phyloP scores from a whole-genome alignment of 352 stramenopile genomes.

The Globisporangium parvum region DNA sequence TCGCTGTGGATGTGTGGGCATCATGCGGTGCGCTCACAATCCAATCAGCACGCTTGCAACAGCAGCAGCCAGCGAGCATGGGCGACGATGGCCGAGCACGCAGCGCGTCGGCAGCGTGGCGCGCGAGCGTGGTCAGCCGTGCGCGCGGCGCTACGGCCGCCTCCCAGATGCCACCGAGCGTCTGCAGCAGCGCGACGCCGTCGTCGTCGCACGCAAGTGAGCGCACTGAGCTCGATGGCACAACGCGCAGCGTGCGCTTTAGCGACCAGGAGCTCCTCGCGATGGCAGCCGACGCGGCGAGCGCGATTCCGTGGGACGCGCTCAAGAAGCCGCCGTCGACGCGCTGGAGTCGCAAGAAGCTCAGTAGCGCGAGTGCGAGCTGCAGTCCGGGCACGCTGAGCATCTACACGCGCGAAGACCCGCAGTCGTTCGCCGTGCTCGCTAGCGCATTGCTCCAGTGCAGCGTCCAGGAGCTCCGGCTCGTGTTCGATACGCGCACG shows the following conservation, averaged over 20 bases:
- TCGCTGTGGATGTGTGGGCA: too few relatives aligned
- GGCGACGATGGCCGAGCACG: too few relatives aligned
- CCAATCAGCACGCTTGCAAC: too few relatives aligned
- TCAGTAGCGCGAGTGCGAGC: too few relatives aligned
- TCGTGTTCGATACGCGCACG: conserved; percentile 13
- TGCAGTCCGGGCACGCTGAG: conserved; percentile 10
- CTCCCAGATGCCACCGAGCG: not conserved
- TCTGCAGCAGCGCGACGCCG: not conserved
- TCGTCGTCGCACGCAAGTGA: not conserved
- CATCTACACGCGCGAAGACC: conserved; percentile 12
- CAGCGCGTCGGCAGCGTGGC: too few relatives aligned
- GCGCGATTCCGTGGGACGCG: conserved; percentile 25
- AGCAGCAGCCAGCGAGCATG: too few relatives aligned
- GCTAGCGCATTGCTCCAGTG: conserved; percentile 7
- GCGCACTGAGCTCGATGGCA: not conserved
- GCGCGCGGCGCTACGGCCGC: not conserved
- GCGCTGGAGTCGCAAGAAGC: conserved; percentile 23
- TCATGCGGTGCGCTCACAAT: too few relatives aligned
- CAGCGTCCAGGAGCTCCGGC: conserved; percentile 10
- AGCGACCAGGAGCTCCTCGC: conserved; percentile 32
- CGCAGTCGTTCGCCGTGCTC: conserved; percentile 12
- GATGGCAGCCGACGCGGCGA: conserved; percentile 19
- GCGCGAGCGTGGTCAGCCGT: not conserved
- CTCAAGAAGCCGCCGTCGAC: conserved; percentile 22
- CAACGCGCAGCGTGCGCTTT: conserved; percentile 9